These are phyloP conservation scores for Skeletonema menzelii DNA, from an alignment of 108 stramenopile genomes.

Conservation along the genomic window DNA sequence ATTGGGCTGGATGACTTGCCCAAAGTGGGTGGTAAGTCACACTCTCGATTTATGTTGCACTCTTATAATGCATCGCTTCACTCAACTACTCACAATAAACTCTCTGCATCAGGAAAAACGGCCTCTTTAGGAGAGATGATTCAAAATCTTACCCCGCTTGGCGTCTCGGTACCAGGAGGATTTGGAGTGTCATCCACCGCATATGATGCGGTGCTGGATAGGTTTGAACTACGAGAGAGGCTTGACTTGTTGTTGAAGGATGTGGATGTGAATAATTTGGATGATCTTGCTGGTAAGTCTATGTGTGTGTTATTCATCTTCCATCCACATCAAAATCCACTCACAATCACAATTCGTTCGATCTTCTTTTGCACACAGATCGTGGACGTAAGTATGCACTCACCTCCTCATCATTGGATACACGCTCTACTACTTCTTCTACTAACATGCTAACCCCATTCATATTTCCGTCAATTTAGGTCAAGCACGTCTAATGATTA, in stretches of 20 bases:
- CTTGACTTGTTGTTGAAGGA: slow-evolving; percentile 30
- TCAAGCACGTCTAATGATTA: slow-evolving; percentile 46
- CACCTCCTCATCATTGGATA: background rate
- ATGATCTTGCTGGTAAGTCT: slow-evolving; percentile 34
- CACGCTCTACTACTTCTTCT: background rate
- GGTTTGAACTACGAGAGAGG: slow-evolving; percentile 31
- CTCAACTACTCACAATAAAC: background rate
- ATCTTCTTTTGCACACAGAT: background rate
- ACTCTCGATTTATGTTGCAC: background rate
- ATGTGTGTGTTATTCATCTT: background rate
- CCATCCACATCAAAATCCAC: background rate
- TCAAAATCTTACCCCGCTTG: slow-evolving; percentile 31
- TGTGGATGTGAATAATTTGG: slow-evolving; percentile 33
- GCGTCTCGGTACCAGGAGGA: slow-evolving; percentile 37
- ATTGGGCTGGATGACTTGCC: slow-evolving; percentile 38
- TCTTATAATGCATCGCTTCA: background rate
- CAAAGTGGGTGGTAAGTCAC: slow-evolving; percentile 38
- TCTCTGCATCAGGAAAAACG: slow-evolving; percentile 21
- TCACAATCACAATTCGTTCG: background rate
- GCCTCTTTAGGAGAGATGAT: slow-evolving; percentile 53
- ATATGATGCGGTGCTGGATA: slow-evolving; percentile 36
- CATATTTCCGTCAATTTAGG: background rate
- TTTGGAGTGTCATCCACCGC: slow-evolving; percentile 28
- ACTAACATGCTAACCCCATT: background rate
- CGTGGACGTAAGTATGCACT: background rate